These are phyloP conservation scores for Hericium rajendrae DNA, from an alignment of 768 basidiomycete species.

Conservation along the genomic window DNA sequence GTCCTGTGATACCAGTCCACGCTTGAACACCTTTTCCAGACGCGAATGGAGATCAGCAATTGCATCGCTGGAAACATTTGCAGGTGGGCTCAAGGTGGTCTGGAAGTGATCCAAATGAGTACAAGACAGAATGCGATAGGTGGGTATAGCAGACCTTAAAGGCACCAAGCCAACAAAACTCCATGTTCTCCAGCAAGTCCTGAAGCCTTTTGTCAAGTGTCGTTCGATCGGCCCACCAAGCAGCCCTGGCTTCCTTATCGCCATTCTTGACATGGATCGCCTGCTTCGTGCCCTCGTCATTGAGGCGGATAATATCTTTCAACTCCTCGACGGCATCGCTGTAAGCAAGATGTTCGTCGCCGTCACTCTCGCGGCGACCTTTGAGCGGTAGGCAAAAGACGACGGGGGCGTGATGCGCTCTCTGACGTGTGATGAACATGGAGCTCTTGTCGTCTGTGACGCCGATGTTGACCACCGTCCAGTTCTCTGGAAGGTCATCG, in stretches of 20 bases:
- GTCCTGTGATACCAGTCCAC: slow-evolving; percentile 42
- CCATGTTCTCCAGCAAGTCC: slow-evolving; percentile 72
- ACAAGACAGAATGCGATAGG: too few species aligned
- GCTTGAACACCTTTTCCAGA: slow-evolving; percentile 70
- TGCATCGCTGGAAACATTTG: slow-evolving; percentile 31
- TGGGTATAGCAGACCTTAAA: slow-evolving; percentile 65
- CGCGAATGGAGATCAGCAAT: slow-evolving; percentile 52
- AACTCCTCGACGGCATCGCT: slow-evolving; percentile 68
- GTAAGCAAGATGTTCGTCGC: slow-evolving; percentile 64
- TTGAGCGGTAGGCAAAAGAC: slow-evolving; percentile 87
- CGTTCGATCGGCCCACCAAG: slow-evolving; percentile 82
- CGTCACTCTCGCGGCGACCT: slow-evolving; percentile 66
- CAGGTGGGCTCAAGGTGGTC: slow-evolving; percentile 54
- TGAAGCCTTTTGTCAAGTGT: slow-evolving; percentile 70
- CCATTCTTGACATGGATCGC: slow-evolving; percentile 65
- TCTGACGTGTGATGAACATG: slow-evolving; percentile 75
- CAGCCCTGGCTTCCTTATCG: slow-evolving; percentile 50
- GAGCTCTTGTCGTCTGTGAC: slow-evolving; percentile 77
- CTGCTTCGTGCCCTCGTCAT: slow-evolving; percentile 64
- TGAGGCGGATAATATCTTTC: slow-evolving; percentile 66
- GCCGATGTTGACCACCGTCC: slow-evolving; percentile 79
- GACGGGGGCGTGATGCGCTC: slow-evolving; percentile 50
- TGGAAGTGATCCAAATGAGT: slow-evolving; percentile 15
- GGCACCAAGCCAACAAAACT: slow-evolving; percentile 94
- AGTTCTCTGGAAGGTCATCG: slow-evolving; percentile 53